phyloP scores from a whole-genome alignment of 2,329 filamentous ascomycete species.

The Aspergillus caelatus region DNA sequence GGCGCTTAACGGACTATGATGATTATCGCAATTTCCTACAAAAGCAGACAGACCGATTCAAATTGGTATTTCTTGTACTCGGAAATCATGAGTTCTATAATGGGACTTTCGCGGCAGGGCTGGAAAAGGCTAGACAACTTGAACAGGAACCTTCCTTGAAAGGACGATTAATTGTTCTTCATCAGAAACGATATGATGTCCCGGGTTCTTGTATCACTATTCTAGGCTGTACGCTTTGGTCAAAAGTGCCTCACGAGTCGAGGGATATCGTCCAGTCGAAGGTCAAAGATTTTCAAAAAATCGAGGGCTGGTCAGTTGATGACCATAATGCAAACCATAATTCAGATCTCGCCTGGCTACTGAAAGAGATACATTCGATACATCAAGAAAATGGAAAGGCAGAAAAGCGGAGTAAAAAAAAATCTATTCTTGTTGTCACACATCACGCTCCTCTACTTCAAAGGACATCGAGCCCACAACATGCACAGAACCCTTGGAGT shows the following conservation, averaged over 20 bases:
- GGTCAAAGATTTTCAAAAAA: slow-evolving; percentile 59
- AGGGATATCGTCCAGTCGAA: slow-evolving; percentile 45
- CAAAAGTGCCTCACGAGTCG: slow-evolving; percentile 47
- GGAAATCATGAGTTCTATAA: slow-evolving; percentile 37
- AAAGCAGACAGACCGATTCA: slow-evolving; percentile 24
- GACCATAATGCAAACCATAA: slow-evolving; percentile 54
- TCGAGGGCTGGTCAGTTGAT: slow-evolving; percentile 56
- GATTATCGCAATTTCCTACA: slow-evolving; percentile 29
- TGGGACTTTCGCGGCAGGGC: slow-evolving; percentile 20
- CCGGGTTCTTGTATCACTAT: slow-evolving; percentile 47
- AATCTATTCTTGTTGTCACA: slow-evolving; percentile 54
- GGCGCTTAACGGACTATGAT: slow-evolving; percentile 28
- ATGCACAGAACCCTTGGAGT: slow-evolving; percentile 51
- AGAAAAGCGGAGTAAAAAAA: background rate
- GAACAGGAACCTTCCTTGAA: slow-evolving; percentile 32
- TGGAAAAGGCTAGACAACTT: slow-evolving; percentile 29
- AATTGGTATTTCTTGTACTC: slow-evolving; percentile 26
- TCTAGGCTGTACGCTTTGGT: slow-evolving; percentile 63
- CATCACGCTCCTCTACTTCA: slow-evolving; percentile 59
- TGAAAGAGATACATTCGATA: slow-evolving; percentile 35
- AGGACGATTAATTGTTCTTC: slow-evolving; percentile 29
- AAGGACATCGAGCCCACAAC: slow-evolving; percentile 53
- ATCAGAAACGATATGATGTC: slow-evolving; percentile 31
- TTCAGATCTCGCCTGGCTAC: slow-evolving; percentile 57
- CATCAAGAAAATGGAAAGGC: slow-evolving; percentile 13